Base-by-base conservation (phyloP, 306 rosid species). In the Trichosanthes truncata region DNA sequence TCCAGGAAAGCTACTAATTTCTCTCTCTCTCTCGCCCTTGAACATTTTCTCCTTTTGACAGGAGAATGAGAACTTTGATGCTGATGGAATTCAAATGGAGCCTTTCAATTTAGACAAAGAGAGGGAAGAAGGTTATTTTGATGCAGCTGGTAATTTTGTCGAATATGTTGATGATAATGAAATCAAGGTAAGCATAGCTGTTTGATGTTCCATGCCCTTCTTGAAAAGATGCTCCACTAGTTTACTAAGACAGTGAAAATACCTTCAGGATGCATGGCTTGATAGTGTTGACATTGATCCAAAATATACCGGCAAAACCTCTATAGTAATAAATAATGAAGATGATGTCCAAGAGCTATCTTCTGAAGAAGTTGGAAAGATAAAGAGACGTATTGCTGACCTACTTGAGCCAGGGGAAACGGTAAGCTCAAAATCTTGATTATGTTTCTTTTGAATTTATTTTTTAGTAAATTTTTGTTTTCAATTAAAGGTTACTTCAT, bases 41-140 rank as follows among this genome's bases (percentile, higher is more conserved):
- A 75, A 26, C 20, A 31, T 57, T 36, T 55, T 61, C 41, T 40
- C 59, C 74, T 25, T 12, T 57, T 79, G 52, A 31, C 82, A 79
- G 81, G 79, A 46, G 8, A 36, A 51, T 49, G 84, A 66, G 23
- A 87, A 84, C 78, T 93, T 95, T 62, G 89, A 84, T 60, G 96
- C 85, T 17, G 96, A 91, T 25, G 99, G 97, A 77, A 83, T 95
- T 87, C 97, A 86, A 83, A 85, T 95, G 20, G 99, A 95, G 81
- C 97, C 97, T 67, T 95, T 95, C 87, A 95, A 93, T 86, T 87
- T 95, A 62, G 81, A 85, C 62, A 89, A 87, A 86, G 99, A 95
- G 89, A 90, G 95, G 82, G 98, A 94, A 79, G 97, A 91, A 87
- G 99, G 97, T 78, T 92, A 91, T 79, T 95, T 95, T 79, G 99